Evolutionary conservation across 305 asterid species (phyloP).

Genomic region (Coffea humblotiana): DNA sequence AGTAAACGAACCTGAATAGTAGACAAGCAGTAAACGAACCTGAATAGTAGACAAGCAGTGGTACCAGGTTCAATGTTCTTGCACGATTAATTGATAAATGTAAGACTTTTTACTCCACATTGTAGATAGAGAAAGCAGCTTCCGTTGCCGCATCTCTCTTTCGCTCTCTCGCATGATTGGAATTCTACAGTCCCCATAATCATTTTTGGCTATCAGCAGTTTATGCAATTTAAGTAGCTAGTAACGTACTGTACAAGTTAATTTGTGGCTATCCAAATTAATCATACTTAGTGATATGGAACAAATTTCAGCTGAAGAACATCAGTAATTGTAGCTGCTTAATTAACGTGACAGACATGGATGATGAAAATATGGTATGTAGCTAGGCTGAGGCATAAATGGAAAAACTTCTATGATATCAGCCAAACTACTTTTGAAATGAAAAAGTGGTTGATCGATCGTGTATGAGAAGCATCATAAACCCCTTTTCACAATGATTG

Average conservation of each 20-base stretch:
- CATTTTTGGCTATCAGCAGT: not conserved
- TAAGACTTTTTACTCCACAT: not conserved
- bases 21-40: constrained; percentile 1
- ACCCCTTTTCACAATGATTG: constrained; percentile 13
- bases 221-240: not conserved
- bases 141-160: constrained; percentile 10
- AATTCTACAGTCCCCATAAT: not conserved
- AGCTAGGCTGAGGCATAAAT: not conserved
- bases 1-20: not conserved
- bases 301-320: not conserved
- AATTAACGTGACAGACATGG: not conserved
- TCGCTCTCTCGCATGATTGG: not conserved
- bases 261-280: not conserved
- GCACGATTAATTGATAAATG: not conserved
- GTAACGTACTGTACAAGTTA: not conserved
- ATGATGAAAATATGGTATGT: not conserved
- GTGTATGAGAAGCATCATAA: not conserved
- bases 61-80: constrained; percentile 1
- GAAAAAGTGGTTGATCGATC: constrained; percentile 5
- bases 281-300: too few species aligned
- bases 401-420: not conserved
- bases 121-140: not conserved
- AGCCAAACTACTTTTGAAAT: not conserved
- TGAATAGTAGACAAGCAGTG: not conserved
- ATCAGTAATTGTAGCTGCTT: not conserved